Evolutionary conservation across 163 green algal genomes (phyloP), one percentile per base, ranked within the genome.

Genomic region (Scenedesmus sp.): DNA sequence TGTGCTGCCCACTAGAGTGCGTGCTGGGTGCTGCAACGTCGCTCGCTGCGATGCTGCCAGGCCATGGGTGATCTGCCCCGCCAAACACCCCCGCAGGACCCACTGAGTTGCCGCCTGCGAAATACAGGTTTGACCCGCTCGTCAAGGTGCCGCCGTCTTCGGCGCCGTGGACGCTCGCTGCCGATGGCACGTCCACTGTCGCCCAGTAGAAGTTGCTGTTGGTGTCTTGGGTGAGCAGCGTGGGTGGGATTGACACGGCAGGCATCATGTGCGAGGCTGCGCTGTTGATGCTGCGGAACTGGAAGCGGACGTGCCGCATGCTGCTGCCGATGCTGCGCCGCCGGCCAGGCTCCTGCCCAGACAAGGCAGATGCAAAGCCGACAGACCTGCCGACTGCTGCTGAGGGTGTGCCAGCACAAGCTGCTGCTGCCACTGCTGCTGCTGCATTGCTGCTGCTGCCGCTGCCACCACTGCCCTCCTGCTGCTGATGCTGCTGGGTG

Each of bases 171-270:
- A 35, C 26, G 26, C 68, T 84, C 6, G 68, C 33, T 16, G 68
- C 85, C 9, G 46, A 42, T 0, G 85, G 85, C 3, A 90, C 43
- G 72, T 92, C 88, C 26, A 92, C 88, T 16, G 80, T 92, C 3
- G 59, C 53, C 88, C 88, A 92, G 56, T 92, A 92, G 61, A 86
- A 92, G 46, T 88, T 88, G 44, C 20, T 65, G 26, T 40, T n/a
- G 37, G 20, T 40, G 56, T 91, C 87, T n/a, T 65, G 49, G 72
- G 26, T 90, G 20, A 92, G 10, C 5, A 91, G 61, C 40, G 81
- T 49, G 2, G 88, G 61, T 9, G 88, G 88, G n/a, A 92, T 88
- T 0, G 80, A 88, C 1, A 92, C 53, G 12, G 61, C 61, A 6
- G 88, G 88, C 24, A 35, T 40, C 76, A 91, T 91, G 24, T 90